Conservation (phyloP, 75 land plant genomes). For the Picea sitchensis region DNA sequence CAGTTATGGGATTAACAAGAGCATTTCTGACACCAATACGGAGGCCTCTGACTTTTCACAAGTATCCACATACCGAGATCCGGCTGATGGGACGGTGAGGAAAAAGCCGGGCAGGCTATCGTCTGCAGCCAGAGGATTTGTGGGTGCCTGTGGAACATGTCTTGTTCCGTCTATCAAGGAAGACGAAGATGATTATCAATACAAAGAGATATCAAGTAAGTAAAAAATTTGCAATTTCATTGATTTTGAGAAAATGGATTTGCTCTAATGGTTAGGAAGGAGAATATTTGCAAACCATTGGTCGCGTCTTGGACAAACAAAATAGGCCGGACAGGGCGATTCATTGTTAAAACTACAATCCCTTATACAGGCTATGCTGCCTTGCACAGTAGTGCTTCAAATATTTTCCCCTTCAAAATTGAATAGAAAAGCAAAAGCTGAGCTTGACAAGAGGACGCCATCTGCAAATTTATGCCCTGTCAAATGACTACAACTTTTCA, state of each 20-base stretch:
- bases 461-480: neutral
- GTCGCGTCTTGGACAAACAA: neutral
- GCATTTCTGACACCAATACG: slow-evolving; percentile 2
- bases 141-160: neutral
- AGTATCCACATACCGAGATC: neutral
- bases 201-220: slow-evolving; percentile 15
- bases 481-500: neutral
- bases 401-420: too few relatives aligned
- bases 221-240: neutral
- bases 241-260: neutral
- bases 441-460: neutral
- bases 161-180: neutral
- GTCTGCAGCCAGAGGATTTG: slow-evolving; percentile 11
- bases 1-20: neutral
- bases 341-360: neutral
- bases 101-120: slow-evolving; percentile 2
- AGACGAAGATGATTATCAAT: neutral
- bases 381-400: neutral
- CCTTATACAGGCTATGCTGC: neutral
- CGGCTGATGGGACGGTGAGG: neutral
- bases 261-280: neutral
- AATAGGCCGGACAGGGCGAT: neutral
- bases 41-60: neutral
- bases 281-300: neutral
- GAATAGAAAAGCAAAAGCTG: neutral